phyloP scores from a whole-genome alignment of 805 yeast species.

The Myxozyma mucilagina region DNA sequence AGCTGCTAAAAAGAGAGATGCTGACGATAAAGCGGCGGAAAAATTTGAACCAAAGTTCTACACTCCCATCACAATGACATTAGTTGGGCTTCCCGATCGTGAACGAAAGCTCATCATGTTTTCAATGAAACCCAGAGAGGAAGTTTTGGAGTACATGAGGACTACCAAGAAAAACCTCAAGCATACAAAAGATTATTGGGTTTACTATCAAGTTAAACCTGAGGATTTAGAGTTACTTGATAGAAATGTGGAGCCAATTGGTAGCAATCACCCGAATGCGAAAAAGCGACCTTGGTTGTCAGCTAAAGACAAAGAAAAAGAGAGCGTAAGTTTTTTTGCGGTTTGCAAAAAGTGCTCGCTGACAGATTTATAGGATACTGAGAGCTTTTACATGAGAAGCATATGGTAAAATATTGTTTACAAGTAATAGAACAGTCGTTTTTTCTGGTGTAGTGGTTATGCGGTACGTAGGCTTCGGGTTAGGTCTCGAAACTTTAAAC shows the following conservation, averaged over 20 bases:
- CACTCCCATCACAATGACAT: slow-evolving; percentile 65
- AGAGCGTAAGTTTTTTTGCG: background rate
- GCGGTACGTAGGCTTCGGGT: background rate
- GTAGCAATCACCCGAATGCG: slow-evolving; percentile 14
- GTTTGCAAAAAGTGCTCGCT: background rate
- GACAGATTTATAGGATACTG: background rate
- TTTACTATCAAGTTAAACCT: slow-evolving; percentile 72
- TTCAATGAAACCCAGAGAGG: slow-evolving; percentile 59
- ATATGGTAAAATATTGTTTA: background rate
- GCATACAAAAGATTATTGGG: slow-evolving; percentile 58
- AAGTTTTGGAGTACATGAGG: slow-evolving; percentile 63
- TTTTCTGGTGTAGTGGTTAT: background rate
- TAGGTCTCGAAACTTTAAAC: slow-evolving; percentile 1
- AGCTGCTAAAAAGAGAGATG: slow-evolving; percentile 34
- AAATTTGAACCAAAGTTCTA: slow-evolving; percentile 14
- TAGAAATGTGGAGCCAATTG: slow-evolving; percentile 26
- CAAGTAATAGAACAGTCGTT: background rate
- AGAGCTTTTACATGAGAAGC: slow-evolving; percentile 1
- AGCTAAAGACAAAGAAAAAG: slow-evolving; percentile 17
- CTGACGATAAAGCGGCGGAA: background rate
- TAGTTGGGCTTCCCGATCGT: slow-evolving; percentile 65
- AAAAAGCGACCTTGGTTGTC: slow-evolving; percentile 26
- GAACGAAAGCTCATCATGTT: slow-evolving; percentile 64
- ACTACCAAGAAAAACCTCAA: slow-evolving; percentile 59
- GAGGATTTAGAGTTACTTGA: slow-evolving; percentile 38